A percentile compares a stretch with the other conserved stretches of the same genome.
Evolutionary conservation across 495 filamentous ascomycete species (phyloP).

Genomic region (Tetracladium marchalianum): DNA sequence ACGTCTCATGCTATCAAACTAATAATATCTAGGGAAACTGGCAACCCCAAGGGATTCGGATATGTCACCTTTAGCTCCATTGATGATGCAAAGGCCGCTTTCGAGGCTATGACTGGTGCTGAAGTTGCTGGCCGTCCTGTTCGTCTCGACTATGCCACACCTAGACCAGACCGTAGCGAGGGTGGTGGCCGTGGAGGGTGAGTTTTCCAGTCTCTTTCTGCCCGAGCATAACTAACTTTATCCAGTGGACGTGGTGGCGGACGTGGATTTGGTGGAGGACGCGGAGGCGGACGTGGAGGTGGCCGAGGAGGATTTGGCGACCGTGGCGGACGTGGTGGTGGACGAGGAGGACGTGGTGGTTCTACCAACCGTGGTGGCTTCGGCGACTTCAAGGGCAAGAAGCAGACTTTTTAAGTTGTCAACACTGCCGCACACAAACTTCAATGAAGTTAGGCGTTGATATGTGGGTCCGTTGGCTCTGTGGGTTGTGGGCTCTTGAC

Average conservation of each 20-base stretch:
- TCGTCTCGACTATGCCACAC: constrained; percentile 82
- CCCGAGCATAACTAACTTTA: constrained; percentile 14
- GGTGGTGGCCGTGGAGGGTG: constrained; percentile 37
- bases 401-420: constrained; percentile 69
- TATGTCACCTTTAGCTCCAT: constrained; percentile 79
- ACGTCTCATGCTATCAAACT: constrained; percentile 12
- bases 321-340: constrained; percentile 31
- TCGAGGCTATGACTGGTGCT: constrained; percentile 63
- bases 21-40: constrained; percentile 56
- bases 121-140: constrained; percentile 70
- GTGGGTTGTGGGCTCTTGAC: constrained; percentile 26
- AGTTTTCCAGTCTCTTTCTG: constrained; percentile 22
- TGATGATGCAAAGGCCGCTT: constrained; percentile 75
- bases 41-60: constrained; percentile 87
- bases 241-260: constrained; percentile 28
- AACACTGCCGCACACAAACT: constrained; percentile 18
- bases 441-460: constrained; percentile 6
- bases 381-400: constrained; percentile 83
- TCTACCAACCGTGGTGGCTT: constrained; percentile 65
- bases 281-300: constrained; percentile 36
- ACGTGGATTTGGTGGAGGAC: constrained; percentile 25
- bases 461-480: constrained; percentile 21
- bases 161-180: constrained; percentile 50
- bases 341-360: constrained; percentile 33
- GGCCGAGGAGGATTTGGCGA: constrained; percentile 42